Base-by-base conservation (phyloP, 768 basidiomycete genomes). In the Rhodosporidiobolus sp. region DNA sequence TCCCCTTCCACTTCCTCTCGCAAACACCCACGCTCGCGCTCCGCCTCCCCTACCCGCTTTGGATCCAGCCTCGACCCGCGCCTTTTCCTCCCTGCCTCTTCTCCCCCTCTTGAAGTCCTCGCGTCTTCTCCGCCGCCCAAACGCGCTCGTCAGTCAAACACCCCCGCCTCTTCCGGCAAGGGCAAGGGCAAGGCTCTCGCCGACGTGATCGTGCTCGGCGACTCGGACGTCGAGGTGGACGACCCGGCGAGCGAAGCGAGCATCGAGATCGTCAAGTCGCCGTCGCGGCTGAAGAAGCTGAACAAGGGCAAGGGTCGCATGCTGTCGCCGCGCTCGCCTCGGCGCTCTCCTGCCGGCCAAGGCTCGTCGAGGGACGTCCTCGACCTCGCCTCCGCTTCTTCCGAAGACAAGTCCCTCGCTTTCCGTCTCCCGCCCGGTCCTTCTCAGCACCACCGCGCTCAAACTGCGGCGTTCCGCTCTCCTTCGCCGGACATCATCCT, bases 141-240 rank as follows among this genome's bases (percentile, higher is more conserved):
- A n/a, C 30, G 62, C 12, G 43, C 54, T 4, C 19, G 54, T 10
- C 16, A 19, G 1, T 3, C 30, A 2, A 20, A 38, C 46, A 30
- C 4, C 20, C 11, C 53, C 10, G 4, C 14, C 30, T 28, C 10
- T 6, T 52, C 0, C 26, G n/a, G 9, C 16, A 30, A 52, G 63
- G 24, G 38, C 17, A 52, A 35, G 43, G n/a, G 35, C 34, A 63
- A 56, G n/a, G 66, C 6, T 14, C 35, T 28, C 32, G 43, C 22
- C 8, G 57, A 54, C 38, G 67, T 1, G 43, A 45, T 46, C 17
- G 50, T 53, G 17, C 46, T 70, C n/a, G 38, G 30, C 48, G 7
- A n/a, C 14, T 65, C 63, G 52, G 69, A 70, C 34, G 58, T 48
- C 30, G 63, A 57, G 9, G 68, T 52, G 3, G 50, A 60, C 24